phyloP scores from a whole-genome alignment of 495 filamentous ascomycete genomes.

The Talaromyces adpressus region DNA sequence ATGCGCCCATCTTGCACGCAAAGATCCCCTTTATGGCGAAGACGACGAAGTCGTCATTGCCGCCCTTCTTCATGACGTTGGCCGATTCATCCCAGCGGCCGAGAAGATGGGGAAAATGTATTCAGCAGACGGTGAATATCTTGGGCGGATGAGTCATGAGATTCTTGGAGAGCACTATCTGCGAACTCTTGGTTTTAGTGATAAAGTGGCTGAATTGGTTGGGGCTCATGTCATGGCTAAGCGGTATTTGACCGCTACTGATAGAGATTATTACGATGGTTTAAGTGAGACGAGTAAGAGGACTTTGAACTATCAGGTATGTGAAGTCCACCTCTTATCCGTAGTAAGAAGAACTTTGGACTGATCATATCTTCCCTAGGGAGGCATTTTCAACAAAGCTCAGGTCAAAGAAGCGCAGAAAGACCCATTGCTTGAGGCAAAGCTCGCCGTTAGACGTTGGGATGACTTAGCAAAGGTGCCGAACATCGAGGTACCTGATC shows the following conservation, averaged over 20 bases:
- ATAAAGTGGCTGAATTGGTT: conserved; percentile 29
- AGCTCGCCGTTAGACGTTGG: conserved; percentile 29
- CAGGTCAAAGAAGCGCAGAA: conserved; percentile 22
- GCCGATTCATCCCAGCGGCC: conserved; percentile 30
- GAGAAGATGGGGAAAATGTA: conserved; percentile 21
- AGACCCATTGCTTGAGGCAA: conserved; percentile 25
- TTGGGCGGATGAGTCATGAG: conserved; percentile 33
- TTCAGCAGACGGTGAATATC: conserved; percentile 17
- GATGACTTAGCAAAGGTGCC: conserved; percentile 32
- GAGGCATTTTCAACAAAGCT: conserved; percentile 26
- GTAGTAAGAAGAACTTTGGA: neutral
- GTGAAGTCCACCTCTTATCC: neutral
- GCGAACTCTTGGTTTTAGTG: conserved; percentile 28
- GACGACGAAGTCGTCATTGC: conserved; percentile 30
- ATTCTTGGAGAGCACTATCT: conserved; percentile 31
- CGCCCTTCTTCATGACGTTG: conserved; percentile 35
- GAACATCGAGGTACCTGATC: conserved; percentile 16
- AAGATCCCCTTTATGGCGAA: conserved; percentile 14
- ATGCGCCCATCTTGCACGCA: conserved; percentile 27
- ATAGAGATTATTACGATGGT: conserved; percentile 27
- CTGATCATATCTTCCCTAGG: conserved; percentile 3
- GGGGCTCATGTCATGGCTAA: conserved; percentile 37
- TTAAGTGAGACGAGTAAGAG: conserved; percentile 31
- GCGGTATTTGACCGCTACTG: conserved; percentile 33
- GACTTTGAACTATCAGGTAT: conserved; percentile 29